Conservation (phyloP, 208 protist species). For the Lotmaria passim region DNA sequence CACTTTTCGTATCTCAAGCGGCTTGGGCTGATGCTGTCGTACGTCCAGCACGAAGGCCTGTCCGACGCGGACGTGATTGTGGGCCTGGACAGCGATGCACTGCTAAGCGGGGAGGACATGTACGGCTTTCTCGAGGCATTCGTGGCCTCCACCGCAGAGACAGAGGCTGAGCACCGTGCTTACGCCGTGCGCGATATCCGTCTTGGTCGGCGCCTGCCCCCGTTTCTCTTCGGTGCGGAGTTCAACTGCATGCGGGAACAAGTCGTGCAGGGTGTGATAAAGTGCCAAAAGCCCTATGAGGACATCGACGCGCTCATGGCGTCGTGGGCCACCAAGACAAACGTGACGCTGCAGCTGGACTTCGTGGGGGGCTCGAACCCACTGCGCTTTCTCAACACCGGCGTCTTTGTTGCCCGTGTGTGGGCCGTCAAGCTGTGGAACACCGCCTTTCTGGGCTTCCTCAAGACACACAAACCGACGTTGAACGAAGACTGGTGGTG, state of each 20-base stretch:
- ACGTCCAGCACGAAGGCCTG: conserved; percentile 11
- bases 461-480: neutral
- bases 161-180: conserved; percentile 9
- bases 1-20: conserved; percentile 12
- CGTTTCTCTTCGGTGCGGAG: conserved; percentile 2
- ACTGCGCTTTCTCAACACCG: conserved; percentile 4
- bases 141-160: conserved; percentile 15
- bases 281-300: neutral
- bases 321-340: neutral
- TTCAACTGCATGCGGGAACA: conserved; percentile 21
- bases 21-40: conserved; percentile 10
- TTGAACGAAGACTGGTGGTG: conserved; percentile 5
- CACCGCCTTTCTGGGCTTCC: conserved; percentile 1
- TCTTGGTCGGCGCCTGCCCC: conserved; percentile 1
- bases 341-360: conserved; percentile 2
- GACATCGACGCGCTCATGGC: neutral
- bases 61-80: conserved; percentile 17
- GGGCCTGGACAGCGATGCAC: conserved; percentile 21
- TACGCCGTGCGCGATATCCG: conserved; percentile 19
- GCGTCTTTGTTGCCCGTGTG: conserved; percentile 17
- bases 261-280: neutral
- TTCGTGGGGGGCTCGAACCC: neutral
- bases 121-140: conserved; percentile 16
- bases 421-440: conserved; percentile 20
- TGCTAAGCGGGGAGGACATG: conserved; percentile 12